phyloP scores from a whole-genome alignment of 1,284 basidiomycete genomes.

The Exobasidium cylindrosporum region DNA sequence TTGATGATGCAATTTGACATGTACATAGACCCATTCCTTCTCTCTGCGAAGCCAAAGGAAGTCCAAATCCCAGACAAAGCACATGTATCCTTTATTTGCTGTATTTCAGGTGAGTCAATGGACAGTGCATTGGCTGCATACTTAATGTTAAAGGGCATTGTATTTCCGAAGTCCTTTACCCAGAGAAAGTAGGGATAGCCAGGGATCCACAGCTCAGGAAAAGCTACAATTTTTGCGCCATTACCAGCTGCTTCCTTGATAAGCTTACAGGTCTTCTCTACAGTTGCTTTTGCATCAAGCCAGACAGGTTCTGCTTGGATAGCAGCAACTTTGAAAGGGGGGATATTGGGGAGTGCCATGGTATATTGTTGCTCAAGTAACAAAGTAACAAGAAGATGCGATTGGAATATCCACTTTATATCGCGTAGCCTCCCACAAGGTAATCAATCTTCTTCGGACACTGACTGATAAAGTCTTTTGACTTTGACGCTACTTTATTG shows the following conservation, averaged over 20 bases:
- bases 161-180: slow-evolving; percentile 5
- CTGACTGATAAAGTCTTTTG: too few relatives aligned
- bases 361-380: too few relatives aligned
- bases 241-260: slow-evolving; percentile 12
- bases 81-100: not conserved
- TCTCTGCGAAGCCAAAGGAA: slow-evolving; percentile 14
- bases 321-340: slow-evolving; percentile 1
- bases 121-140: slow-evolving; percentile 4
- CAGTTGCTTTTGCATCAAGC: slow-evolving; percentile 6
- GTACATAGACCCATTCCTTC: slow-evolving; percentile 3
- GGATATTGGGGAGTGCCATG: not conserved
- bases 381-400: too few relatives aligned
- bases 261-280: slow-evolving; percentile 12
- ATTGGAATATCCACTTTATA: too few relatives aligned
- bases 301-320: slow-evolving; percentile 14
- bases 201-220: slow-evolving; percentile 15
- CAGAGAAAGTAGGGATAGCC: slow-evolving; percentile 16
- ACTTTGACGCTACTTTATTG: too few relatives aligned
- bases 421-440: too few relatives aligned
- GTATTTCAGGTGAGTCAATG: slow-evolving; percentile 5
- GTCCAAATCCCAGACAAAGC: not conserved
- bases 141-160: slow-evolving; percentile 10
- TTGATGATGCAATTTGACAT: slow-evolving; percentile 14
- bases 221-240: slow-evolving; percentile 13
- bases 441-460: too few relatives aligned